Evolutionary conservation across 2,329 filamentous ascomycete genomes (phyloP), one percentile per base, ranked within the genome.

Genomic region (Ophiostoma tasmaniense): DNA sequence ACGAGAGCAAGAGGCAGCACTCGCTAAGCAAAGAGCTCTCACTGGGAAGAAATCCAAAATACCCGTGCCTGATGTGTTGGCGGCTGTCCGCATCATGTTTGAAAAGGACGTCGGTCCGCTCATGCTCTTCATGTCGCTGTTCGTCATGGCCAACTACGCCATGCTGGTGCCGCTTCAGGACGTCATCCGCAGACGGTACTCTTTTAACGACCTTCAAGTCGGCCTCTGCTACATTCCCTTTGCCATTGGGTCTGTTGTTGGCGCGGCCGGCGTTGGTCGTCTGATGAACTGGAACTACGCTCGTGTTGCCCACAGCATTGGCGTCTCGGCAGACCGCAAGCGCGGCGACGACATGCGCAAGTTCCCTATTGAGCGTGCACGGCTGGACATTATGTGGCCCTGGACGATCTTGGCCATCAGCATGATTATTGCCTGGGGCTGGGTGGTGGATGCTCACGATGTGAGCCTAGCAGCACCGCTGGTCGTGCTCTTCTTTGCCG

Each of bases 281-380:
- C 73, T 88, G 3, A 79, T 89, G 7, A 87, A 90, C 75, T 84
- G 82, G 79, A 87, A 88, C 74, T 90, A 87, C 73, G 78, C 80
- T 0, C 82, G 85, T 11, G 79, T 85, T 55, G 85, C 86, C 1
- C 75, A 75, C 7, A 78, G 77, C 6, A 75, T 84, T 0, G 82
- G 83, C 22, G 77, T 88, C 35, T 73, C 78, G 0, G 78, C 86
- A 55, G 80, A 80, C 61, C 80, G 79, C 70, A 83, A 81, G 70
- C 80, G 81, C 61, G 76, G 76, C 68, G 75, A 77, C 52, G 75
- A 79, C 67, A 70, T 79, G 71, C 69, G 74, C 14, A 72, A 70
- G 11, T 79, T 80, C 66, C 77, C 78, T 50, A 78, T 80, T 45
- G 78, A 80, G 71, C 73, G 72, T n/a, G 78, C 78, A 1, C 74